Evolutionary conservation across 257 asterid species (phyloP), one percentile per base, ranked within the genome.

Genomic region (Cynanchum wilfordii): DNA sequence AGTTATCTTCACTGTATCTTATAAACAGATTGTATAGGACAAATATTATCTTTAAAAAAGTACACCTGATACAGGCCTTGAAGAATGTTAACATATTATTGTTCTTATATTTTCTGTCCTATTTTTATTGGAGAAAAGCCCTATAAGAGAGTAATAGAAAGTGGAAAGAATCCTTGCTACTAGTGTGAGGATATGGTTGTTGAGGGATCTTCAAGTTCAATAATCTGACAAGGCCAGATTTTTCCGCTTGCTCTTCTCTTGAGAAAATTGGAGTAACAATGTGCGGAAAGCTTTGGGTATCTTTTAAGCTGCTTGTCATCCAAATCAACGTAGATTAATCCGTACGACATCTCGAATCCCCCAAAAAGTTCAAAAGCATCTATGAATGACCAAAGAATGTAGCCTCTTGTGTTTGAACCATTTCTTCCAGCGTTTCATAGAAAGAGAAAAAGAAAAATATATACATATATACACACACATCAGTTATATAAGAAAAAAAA

Each of bases 321-420:
- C 76, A 87, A 79, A 84, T 89, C 92, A 0, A 89, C 95, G 42
- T 84, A 85, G 82, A 73, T 87, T 57, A 85, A 36, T 0, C 92
- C 92, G 22, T 44, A 89, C 9, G 82, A 73, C 10, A 56, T 3
- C 10, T 15, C 30, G 71, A 77, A 87, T 8, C 87, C 87, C 40
- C 22, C 69, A 73, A 89, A 49, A 55, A 89, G 8, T 80, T 89
- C 93, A 22, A 87, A 73, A 52, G 89, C 84, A 38, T 89, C 96
- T 50, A 87, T 75, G 82, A 89, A 85, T 20, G 84, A 44, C 96
- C 96, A 89, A 2, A 6, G 60, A n/a, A 85, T 80, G 79, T 87
- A 89, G n/a, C 91, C 93, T 75, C 73, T 77, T 6, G 74, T 68
- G 78, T 86, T 73, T 7, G 90, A 79, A 54, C 91, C 96, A 42